These are phyloP conservation scores for Cicer pinnatifidum DNA, from an alignment of 306 rosid genomes.

Conservation along the genomic window DNA sequence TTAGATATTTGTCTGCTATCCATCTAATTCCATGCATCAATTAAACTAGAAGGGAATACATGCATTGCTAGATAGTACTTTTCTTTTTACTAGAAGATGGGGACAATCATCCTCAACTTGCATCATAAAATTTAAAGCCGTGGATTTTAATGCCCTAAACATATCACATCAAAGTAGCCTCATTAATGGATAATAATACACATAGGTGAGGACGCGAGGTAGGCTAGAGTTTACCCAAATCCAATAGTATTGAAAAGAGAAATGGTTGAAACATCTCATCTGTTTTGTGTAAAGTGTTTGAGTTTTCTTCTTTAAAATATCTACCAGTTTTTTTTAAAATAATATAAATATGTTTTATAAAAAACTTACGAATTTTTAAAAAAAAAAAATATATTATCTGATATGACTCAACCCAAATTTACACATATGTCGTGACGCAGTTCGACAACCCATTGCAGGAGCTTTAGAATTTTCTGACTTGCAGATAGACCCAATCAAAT, in stretches of 20 bases:
- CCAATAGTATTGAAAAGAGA: background rate
- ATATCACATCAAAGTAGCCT: constrained; percentile 22
- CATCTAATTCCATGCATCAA: background rate
- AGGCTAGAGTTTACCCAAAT: constrained; percentile 13
- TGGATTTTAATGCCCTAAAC: background rate
- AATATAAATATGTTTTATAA: no score
- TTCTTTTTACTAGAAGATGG: background rate
- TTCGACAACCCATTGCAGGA: no score
- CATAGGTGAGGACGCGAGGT: background rate
- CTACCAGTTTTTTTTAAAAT: no score
- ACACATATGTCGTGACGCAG: no score
- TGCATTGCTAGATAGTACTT: constrained; percentile 7
- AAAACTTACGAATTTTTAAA: no score
- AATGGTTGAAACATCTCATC: background rate
- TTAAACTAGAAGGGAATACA: background rate
- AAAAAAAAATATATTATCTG: no score
- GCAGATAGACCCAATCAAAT: no score
- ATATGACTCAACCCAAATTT: no score
- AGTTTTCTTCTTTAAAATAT: no score
- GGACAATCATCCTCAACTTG: constrained; percentile 44
- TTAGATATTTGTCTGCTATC: constrained; percentile 1
- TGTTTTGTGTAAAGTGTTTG: background rate
- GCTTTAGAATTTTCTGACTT: no score
- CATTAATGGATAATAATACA: background rate
- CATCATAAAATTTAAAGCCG: constrained; percentile 18